phyloP scores from a whole-genome alignment of 2,329 filamentous ascomycete genomes.

The Aspergillus sojae region DNA sequence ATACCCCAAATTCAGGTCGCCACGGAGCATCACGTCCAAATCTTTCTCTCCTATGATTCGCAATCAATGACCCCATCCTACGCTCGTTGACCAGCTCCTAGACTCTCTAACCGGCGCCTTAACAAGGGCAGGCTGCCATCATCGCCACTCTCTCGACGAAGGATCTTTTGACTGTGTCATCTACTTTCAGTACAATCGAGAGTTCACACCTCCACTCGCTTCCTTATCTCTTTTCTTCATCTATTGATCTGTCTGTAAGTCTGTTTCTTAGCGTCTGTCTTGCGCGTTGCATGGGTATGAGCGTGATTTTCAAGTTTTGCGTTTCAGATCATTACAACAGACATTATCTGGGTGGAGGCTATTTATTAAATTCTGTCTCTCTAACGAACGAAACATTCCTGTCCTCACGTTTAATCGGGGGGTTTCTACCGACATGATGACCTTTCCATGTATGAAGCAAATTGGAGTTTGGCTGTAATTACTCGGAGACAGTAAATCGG shows the following conservation, averaged over 20 bases:
- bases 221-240: neutral
- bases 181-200: slow-evolving; percentile 5
- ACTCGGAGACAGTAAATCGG: neutral
- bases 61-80: slow-evolving; percentile 6
- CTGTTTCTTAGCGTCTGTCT: slow-evolving; percentile 20
- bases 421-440: neutral
- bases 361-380: neutral
- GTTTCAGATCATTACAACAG: slow-evolving; percentile 6
- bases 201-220: neutral
- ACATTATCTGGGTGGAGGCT: slow-evolving; percentile 8
- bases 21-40: neutral
- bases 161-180: neutral
- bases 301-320: slow-evolving; percentile 15
- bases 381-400: slow-evolving; percentile 1
- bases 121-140: slow-evolving; percentile 1
- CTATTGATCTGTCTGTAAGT: neutral
- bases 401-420: neutral
- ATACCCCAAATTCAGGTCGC: neutral
- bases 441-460: neutral
- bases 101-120: neutral
- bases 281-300: slow-evolving; percentile 25
- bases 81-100: neutral
- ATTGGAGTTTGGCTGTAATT: neutral
- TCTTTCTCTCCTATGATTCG: neutral
- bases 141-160: neutral